phyloP scores from a whole-genome alignment of 2,329 filamentous ascomycete species.

The Xylariaceae sp. region DNA sequence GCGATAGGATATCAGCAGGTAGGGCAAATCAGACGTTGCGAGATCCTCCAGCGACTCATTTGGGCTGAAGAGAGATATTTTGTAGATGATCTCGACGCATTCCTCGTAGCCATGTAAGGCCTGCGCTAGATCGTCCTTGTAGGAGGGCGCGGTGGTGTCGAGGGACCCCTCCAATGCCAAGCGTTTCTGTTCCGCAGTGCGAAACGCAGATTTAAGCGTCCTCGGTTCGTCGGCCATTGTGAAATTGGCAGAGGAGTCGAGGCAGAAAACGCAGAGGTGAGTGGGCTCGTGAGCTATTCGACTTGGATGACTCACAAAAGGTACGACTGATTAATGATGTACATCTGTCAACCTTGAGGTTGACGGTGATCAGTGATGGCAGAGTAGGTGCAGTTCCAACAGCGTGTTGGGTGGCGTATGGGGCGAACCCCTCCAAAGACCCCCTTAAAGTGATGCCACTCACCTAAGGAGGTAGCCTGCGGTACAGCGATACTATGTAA shows the following conservation, averaged over 20 bases:
- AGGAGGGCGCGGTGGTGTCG: constrained; percentile 61
- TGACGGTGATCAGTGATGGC: too few relatives aligned
- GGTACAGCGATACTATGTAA: too few relatives aligned
- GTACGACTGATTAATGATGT: too few relatives aligned
- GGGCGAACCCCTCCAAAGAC: too few relatives aligned
- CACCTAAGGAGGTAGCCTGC: too few relatives aligned
- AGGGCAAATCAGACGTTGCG: constrained; percentile 78
- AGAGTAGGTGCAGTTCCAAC: too few relatives aligned
- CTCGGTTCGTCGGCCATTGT: constrained; percentile 40
- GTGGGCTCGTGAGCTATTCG: too few relatives aligned
- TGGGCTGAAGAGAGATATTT: constrained; percentile 78
- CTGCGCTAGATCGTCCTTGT: constrained; percentile 61
- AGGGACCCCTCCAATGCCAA: constrained; percentile 57
- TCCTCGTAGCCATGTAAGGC: constrained; percentile 69
- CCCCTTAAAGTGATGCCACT: too few relatives aligned
- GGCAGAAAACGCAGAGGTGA: too few relatives aligned
- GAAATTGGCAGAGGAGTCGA: not conserved
- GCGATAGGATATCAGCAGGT: constrained; percentile 72
- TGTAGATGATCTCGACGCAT: constrained; percentile 64
- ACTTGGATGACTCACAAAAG: too few relatives aligned
- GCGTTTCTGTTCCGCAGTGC: constrained; percentile 48
- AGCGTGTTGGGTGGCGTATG: too few relatives aligned
- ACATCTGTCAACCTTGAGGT: too few relatives aligned
- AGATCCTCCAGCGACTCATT: constrained; percentile 90
- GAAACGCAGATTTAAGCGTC: constrained; percentile 46